These are phyloP conservation scores for Metschnikowia dekortorum DNA, from an alignment of 805 yeast species.

Conservation along the genomic window DNA sequence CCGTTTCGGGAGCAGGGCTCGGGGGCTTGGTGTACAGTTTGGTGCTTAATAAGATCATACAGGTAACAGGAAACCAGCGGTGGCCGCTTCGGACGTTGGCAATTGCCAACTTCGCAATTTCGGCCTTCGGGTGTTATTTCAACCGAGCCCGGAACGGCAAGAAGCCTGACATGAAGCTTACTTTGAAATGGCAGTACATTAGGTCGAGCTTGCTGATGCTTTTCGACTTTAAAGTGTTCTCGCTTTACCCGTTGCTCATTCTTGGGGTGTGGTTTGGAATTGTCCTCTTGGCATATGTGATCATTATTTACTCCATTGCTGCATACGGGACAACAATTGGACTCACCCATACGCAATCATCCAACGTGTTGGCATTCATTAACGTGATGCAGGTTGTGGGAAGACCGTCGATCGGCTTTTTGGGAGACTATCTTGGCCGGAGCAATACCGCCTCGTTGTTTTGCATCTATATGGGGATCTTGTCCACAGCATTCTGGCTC, in stretches of 20 bases:
- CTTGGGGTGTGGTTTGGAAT: slow-evolving; percentile 34
- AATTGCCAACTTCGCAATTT: slow-evolving; percentile 25
- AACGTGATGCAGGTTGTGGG: slow-evolving; percentile 48
- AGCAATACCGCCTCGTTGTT: slow-evolving; percentile 28
- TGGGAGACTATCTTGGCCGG: slow-evolving; percentile 47
- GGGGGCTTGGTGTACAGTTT: slow-evolving; percentile 51
- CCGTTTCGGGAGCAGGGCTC: slow-evolving; percentile 45
- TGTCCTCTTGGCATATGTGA: slow-evolving; percentile 35
- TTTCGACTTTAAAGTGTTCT: slow-evolving; percentile 30
- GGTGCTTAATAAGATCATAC: slow-evolving; percentile 36
- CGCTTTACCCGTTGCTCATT: slow-evolving; percentile 19
- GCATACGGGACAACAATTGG: slow-evolving; percentile 46
- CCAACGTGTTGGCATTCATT: slow-evolving; percentile 30
- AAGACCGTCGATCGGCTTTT: slow-evolving; percentile 43
- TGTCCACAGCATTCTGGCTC: slow-evolving; percentile 37
- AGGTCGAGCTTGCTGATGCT: slow-evolving; percentile 27
- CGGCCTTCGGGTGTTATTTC: slow-evolving; percentile 37
- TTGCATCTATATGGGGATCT: slow-evolving; percentile 22
- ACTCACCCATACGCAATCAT: slow-evolving; percentile 26
- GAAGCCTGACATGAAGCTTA: slow-evolving; percentile 20
- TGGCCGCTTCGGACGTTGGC: slow-evolving; percentile 45
- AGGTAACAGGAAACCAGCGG: slow-evolving; percentile 35
- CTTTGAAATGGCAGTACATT: slow-evolving; percentile 20
- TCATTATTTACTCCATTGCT: slow-evolving; percentile 33
- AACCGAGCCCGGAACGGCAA: slow-evolving; percentile 42